Evolutionary conservation across 768 basidiomycete genomes (phyloP), one percentile per base, ranked within the genome.

Genomic region (Tricholoma hemisulphureum): DNA sequence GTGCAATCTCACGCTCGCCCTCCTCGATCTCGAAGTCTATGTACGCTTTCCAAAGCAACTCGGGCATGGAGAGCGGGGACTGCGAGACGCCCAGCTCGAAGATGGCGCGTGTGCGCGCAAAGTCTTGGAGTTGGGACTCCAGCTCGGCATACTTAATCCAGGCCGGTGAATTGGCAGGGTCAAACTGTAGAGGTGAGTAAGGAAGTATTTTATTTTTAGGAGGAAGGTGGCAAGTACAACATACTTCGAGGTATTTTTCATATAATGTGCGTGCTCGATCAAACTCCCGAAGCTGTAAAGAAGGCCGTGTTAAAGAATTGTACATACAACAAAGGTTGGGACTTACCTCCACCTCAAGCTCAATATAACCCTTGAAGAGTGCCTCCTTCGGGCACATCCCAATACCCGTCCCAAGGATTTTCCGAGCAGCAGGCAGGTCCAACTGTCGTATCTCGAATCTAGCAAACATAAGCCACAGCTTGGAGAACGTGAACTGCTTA

Each of bases 111-210:
- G 93, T 90, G 34, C 95, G 93, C 21, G 85, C 78, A 69, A 89
- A 87, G 71, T 98, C 95, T 70, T 90, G 89, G 1, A 97, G 80
- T 51, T 88, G 88, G 0, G 85, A 83, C 72, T 98, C 95, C 31
- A 97, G 84, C 66, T 96, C 92, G 23, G 96, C 92, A 71, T 86
- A 98, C 71, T 91, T 91, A 74, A 98, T 96, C 96, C 96, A 98
- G 0, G 95, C 92, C 1, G 92, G 78, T 1, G 93, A 90, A 71
- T 96, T 94, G 24, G 92, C 87, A 0, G 95, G 82, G 70, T 98
- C 96, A 68, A 85, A 93, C 91, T 87, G 31, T 0, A 5, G 39
- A 16, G 35, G 24, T 8, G 28, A 7, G 32, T 50, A 32, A 21
- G 11, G 50, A 13, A 58, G 37, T 23, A 10, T 37, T 46, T 8